phyloP scores from a whole-genome alignment of 1,139 yeast genomes.

The Suhomyces wounanorum region DNA sequence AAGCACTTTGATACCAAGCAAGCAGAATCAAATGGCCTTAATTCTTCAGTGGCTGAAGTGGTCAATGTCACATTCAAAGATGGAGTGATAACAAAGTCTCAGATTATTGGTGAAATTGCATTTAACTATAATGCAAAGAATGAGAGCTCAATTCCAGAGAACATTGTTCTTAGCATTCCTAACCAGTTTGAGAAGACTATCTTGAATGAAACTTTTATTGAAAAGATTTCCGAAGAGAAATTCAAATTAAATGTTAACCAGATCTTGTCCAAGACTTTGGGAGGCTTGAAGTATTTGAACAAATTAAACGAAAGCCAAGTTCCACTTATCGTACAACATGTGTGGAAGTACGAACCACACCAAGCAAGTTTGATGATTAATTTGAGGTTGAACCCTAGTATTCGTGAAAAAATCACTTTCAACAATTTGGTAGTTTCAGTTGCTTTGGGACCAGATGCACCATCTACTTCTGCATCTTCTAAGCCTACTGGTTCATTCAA shows the following conservation, averaged over 20 bases:
- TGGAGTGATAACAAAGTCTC: constrained; percentile 58
- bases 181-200: constrained; percentile 36
- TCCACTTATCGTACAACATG: constrained; percentile 76
- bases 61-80: constrained; percentile 72
- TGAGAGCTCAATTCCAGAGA: constrained; percentile 17
- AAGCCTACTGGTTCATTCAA: constrained; percentile 90
- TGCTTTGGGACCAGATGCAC: constrained; percentile 44
- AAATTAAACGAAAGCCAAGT: constrained; percentile 43
- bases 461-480: constrained; percentile 73
- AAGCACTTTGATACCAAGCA: constrained; percentile 44
- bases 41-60: constrained; percentile 80
- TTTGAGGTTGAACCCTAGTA: constrained; percentile 55
- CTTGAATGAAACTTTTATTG: constrained; percentile 47
- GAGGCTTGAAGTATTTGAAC: constrained; percentile 69
- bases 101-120: constrained; percentile 78
- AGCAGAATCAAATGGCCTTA: constrained; percentile 57
- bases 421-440: constrained; percentile 72
- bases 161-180: constrained; percentile 34
- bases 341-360: constrained; percentile 84
- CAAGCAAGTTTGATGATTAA: constrained; percentile 85
- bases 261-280: constrained; percentile 60
- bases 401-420: constrained; percentile 39
- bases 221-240: constrained; percentile 30
- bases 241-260: constrained; percentile 37
- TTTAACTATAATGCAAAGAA: constrained; percentile 55